Conservation (phyloP, 805 yeast genomes). For the Debaryomyces castellii region DNA sequence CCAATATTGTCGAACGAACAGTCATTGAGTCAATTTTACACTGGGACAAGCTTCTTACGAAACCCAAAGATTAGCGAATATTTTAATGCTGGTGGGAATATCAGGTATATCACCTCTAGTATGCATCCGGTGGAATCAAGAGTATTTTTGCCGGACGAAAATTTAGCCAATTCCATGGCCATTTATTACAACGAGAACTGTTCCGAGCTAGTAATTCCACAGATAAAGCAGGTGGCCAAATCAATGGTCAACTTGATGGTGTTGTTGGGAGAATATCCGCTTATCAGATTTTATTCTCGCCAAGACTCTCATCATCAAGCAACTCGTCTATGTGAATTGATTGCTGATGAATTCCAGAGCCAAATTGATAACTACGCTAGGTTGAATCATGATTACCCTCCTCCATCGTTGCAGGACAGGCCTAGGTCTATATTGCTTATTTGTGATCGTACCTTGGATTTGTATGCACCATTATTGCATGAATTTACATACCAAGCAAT, state of each 20-base stretch:
- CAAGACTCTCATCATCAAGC: constrained; percentile 53
- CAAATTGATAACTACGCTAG: constrained; percentile 77
- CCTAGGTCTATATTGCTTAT: constrained; percentile 75
- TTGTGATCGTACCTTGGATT: constrained; percentile 81
- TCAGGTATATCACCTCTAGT: constrained; percentile 32
- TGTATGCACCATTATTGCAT: constrained; percentile 80
- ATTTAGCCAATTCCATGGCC: constrained; percentile 59
- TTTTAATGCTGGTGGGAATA: constrained; percentile 29
- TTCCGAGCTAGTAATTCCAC: constrained; percentile 55
- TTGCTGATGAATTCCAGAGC: constrained; percentile 71
- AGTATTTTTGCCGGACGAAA: constrained; percentile 64
- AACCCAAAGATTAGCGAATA: constrained; percentile 29
- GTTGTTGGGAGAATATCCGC: constrained; percentile 84
- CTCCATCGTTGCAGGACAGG: constrained; percentile 49
- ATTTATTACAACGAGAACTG: constrained; percentile 69
- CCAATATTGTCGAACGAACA: constrained; percentile 44
- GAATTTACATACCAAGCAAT: constrained; percentile 91
- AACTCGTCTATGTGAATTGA: constrained; percentile 58
- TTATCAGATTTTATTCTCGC: constrained; percentile 68
- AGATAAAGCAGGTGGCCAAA: constrained; percentile 58
- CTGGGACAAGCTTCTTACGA: constrained; percentile 22
- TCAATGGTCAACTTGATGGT: constrained; percentile 72
- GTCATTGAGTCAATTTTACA: constrained; percentile 18
- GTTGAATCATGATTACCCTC: constrained; percentile 60
- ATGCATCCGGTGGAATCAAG: constrained; percentile 67